Evolutionary conservation across 2,329 filamentous ascomycete species (phyloP).

Genomic region (Zasmidium cellare): DNA sequence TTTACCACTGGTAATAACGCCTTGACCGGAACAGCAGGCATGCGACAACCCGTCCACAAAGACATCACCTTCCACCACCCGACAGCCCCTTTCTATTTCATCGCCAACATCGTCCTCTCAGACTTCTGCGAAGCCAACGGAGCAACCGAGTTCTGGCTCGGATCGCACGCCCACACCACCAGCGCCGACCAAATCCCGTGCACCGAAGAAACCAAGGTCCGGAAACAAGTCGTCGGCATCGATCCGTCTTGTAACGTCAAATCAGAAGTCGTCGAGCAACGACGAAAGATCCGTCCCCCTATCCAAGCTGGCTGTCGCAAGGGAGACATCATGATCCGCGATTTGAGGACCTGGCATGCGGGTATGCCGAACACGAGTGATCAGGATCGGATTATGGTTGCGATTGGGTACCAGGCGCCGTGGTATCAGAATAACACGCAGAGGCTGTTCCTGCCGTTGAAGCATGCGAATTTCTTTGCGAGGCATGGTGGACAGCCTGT

Average conservation of each 20-base stretch:
- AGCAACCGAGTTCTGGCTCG: constrained; percentile 59
- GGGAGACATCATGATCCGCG: constrained; percentile 58
- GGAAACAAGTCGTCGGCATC: constrained; percentile 6
- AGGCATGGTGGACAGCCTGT: constrained; percentile 13
- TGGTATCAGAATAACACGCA: constrained; percentile 20
- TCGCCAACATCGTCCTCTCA: constrained; percentile 55
- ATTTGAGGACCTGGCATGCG: constrained; percentile 63
- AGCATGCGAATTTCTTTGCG: constrained; percentile 20
- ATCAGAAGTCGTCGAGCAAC: constrained; percentile 41
- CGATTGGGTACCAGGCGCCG: constrained; percentile 28
- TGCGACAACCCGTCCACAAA: constrained; percentile 57
- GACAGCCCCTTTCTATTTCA: constrained; percentile 54
- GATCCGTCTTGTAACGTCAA: constrained; percentile 50
- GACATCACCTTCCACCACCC: constrained; percentile 61
- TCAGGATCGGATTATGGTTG: constrained; percentile 27
- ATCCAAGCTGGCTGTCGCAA: constrained; percentile 54
- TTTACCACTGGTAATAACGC: constrained; percentile 45
- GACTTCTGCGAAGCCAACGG: constrained; percentile 55
- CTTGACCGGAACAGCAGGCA: constrained; percentile 36
- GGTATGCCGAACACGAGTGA: constrained; percentile 60
- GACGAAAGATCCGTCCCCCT: constrained; percentile 42
- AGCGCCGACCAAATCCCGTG: constrained; percentile 48
- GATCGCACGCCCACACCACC: constrained; percentile 46
- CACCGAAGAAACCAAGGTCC: constrained; percentile 49
- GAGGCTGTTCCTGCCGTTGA: constrained; percentile 13